phyloP scores from a whole-genome alignment of 768 basidiomycete genomes.

The Trametes cingulata region DNA sequence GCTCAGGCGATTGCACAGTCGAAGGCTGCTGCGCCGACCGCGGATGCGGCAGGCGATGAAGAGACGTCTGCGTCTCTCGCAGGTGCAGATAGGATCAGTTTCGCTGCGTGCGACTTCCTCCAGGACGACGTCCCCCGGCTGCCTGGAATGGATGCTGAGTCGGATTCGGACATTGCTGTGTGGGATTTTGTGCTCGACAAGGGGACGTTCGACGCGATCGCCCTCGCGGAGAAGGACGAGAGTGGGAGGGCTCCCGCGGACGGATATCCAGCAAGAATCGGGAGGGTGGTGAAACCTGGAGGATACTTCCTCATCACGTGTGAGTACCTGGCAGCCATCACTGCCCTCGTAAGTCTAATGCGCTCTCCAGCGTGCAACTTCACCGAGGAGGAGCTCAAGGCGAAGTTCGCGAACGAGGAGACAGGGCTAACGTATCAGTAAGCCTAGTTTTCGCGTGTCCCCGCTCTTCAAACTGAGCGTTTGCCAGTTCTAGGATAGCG shows the following conservation, averaged over 20 bases:
- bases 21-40: constrained; percentile 22
- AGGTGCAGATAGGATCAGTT: constrained; percentile 40
- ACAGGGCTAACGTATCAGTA: constrained; percentile 67
- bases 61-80: neutral
- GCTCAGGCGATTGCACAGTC: constrained; percentile 53
- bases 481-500: constrained; percentile 63
- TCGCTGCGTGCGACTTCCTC: constrained; percentile 67
- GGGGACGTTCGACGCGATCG: constrained; percentile 88
- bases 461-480: neutral
- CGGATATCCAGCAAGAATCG: constrained; percentile 61
- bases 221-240: constrained; percentile 61
- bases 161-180: constrained; percentile 16
- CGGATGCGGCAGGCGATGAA: neutral
- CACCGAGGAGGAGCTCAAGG: constrained; percentile 71
- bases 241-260: constrained; percentile 52
- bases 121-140: constrained; percentile 46
- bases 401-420: constrained; percentile 48
- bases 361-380: constrained; percentile 65
- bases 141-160: constrained; percentile 15
- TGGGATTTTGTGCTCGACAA: constrained; percentile 87
- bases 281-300: constrained; percentile 58
- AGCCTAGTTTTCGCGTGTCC: constrained; percentile 9
- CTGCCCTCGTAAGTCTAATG: neutral
- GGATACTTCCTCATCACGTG: constrained; percentile 81
- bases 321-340: constrained; percentile 36